Conservation (phyloP, 805 yeast species). For the Metschnikowia bowlesiae region DNA sequence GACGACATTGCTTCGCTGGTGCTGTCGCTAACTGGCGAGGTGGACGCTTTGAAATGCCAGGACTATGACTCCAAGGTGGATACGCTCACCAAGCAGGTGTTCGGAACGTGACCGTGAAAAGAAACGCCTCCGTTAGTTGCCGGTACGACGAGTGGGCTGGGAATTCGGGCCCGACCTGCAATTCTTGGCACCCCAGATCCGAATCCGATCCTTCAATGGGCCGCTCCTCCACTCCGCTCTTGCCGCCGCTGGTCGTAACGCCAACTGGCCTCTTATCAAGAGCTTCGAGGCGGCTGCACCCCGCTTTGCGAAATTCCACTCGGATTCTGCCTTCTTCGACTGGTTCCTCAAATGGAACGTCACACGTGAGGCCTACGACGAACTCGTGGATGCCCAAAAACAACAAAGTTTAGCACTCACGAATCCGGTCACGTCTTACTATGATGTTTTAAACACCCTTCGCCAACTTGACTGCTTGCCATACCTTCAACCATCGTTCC, state of each 20-base stretch:
- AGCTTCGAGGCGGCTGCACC: neutral
- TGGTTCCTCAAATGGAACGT: neutral
- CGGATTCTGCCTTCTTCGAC: neutral
- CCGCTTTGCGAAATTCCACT: neutral
- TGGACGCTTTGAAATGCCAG: slow-evolving; percentile 18
- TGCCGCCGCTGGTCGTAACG: neutral
- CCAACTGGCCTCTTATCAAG: neutral
- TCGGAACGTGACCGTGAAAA: neutral
- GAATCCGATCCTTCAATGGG: neutral
- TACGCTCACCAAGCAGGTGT: slow-evolving; percentile 16
- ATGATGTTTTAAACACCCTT: neutral
- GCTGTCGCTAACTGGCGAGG: slow-evolving; percentile 11
- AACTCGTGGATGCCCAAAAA: neutral
- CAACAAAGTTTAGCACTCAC: neutral
- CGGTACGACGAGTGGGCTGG: too few relatives aligned
- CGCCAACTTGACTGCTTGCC: neutral
- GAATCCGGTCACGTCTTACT: neutral
- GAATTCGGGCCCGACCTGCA: neutral
- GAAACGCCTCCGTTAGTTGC: too few relatives aligned
- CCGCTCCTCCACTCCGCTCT: neutral
- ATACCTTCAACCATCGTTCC: neutral
- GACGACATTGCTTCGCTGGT: slow-evolving; percentile 19
- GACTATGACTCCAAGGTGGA: slow-evolving; percentile 20
- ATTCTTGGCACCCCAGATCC: neutral
- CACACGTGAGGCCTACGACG: neutral